Percentiles rank a stretch among this genome's conserved stretches.
Evolutionary conservation across 2,329 filamentous ascomycete genomes (phyloP).

Genomic region (Fusarium nisikadoi): DNA sequence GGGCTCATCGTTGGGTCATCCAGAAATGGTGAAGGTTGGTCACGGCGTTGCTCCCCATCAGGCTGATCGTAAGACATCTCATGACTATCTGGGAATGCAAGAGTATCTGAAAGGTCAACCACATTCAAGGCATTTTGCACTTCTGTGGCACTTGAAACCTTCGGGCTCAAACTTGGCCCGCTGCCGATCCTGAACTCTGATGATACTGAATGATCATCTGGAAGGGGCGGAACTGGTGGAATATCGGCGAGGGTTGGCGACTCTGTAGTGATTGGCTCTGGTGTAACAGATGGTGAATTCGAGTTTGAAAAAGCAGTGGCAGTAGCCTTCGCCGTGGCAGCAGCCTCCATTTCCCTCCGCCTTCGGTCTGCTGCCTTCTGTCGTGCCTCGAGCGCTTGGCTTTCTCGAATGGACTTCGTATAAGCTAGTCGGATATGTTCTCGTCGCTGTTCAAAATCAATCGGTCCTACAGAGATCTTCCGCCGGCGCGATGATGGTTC

Average conservation of each 20-base stretch:
- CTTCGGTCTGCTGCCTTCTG: conserved; percentile 63
- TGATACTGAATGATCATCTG: conserved; percentile 16
- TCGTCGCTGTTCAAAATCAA: conserved; percentile 85
- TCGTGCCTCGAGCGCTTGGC: conserved; percentile 68
- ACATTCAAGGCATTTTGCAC: conserved; percentile 29
- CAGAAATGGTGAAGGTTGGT: conserved; percentile 28
- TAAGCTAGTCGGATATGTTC: conserved; percentile 87
- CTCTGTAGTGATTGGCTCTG: conserved; percentile 28
- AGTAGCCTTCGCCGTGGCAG: conserved; percentile 55
- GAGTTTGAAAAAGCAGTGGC: conserved; percentile 31
- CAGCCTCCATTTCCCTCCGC: conserved; percentile 62
- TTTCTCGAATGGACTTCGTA: conserved; percentile 83
- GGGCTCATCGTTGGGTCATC: conserved; percentile 37
- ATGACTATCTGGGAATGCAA: conserved; percentile 12
- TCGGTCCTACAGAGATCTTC: conserved; percentile 74
- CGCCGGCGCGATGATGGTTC: conserved; percentile 56
- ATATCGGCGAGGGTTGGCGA: conserved; percentile 27
- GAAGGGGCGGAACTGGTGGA: conserved; percentile 39
- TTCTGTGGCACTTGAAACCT: conserved; percentile 12
- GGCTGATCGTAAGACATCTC: conserved; percentile 16
- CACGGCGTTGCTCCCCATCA: conserved; percentile 15
- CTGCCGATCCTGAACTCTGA: conserved; percentile 1
- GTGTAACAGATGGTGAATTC: conserved; percentile 24
- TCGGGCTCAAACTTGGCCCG: background rate
- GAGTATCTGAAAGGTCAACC: conserved; percentile 18